Percentiles rank a stretch among this genome's conserved stretches.
phyloP scores from a whole-genome alignment of 768 basidiomycete species.

The Naganishia onofrii region DNA sequence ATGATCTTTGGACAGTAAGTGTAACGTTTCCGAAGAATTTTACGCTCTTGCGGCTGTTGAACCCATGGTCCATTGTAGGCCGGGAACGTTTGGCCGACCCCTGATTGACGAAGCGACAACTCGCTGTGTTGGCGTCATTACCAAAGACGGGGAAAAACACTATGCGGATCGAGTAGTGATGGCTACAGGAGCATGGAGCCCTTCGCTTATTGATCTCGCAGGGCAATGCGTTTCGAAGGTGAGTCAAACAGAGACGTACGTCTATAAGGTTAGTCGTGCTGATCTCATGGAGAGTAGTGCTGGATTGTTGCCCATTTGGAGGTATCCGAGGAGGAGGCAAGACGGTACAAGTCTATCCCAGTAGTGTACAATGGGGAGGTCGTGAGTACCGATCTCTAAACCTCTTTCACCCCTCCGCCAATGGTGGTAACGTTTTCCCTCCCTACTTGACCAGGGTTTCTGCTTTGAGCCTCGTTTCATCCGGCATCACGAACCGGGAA shows the following conservation, averaged over 20 bases:
- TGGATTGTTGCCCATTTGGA: conserved; percentile 50
- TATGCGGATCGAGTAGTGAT: conserved; percentile 46
- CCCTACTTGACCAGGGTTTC: conserved; percentile 39
- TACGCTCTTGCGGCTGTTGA: too few species aligned
- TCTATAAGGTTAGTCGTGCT: neutral
- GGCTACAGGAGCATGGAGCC: conserved; percentile 50
- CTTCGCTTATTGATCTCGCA: conserved; percentile 43
- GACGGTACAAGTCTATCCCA: conserved; percentile 36
- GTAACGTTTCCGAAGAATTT: too few species aligned
- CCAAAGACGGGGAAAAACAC: conserved; percentile 42
- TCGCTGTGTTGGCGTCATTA: conserved; percentile 38
- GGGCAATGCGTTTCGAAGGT: conserved; percentile 50
- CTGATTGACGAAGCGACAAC: conserved; percentile 35
- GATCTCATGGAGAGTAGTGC: conserved; percentile 23
- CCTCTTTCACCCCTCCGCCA: too few species aligned
- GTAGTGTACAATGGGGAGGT: conserved; percentile 47
- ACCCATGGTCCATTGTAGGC: conserved; percentile 15
- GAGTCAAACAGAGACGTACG: neutral
- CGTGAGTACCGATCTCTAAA: conserved; percentile 32
- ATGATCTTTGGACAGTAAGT: conserved; percentile 37
- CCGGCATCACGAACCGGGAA: conserved; percentile 19
- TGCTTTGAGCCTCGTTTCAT: conserved; percentile 43
- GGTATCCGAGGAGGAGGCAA: conserved; percentile 44
- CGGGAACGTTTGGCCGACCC: conserved; percentile 43
- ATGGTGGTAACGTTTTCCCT: too few species aligned